Evolutionary conservation across 1,284 basidiomycete species (phyloP).

Genomic region (Mycosarcoma mackinlayi): DNA sequence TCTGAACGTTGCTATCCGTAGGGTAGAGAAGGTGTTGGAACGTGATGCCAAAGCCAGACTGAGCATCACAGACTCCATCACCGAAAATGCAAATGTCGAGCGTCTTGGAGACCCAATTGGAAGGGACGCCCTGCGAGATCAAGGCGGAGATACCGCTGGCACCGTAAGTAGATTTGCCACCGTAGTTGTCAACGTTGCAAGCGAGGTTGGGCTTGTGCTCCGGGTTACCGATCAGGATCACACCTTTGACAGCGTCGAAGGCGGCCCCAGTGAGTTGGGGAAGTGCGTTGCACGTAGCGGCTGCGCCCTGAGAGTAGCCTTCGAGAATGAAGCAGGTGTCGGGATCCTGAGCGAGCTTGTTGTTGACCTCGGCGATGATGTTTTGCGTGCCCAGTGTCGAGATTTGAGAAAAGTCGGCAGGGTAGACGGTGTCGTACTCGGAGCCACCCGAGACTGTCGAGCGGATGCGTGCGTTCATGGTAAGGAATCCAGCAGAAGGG

Average conservation of each 20-base stretch:
- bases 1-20: conserved; percentile 37
- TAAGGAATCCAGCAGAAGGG: conserved; percentile 47
- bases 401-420: conserved; percentile 56
- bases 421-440: conserved; percentile 63
- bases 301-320: conserved; percentile 60
- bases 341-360: conserved; percentile 15
- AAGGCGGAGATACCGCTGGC: conserved; percentile 35
- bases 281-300: conserved; percentile 62
- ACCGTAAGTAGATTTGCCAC: conserved; percentile 53
- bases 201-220: conserved; percentile 56
- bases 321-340: conserved; percentile 40
- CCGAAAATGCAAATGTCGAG: conserved; percentile 62
- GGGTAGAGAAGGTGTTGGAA: conserved; percentile 56
- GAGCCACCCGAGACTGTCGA: conserved; percentile 35
- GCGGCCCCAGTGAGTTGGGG: conserved; percentile 39
- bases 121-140: conserved; percentile 38
- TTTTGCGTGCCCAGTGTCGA: conserved; percentile 54
- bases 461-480: conserved; percentile 47
- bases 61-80: conserved; percentile 62
- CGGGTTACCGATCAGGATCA: conserved; percentile 66
- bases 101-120: conserved; percentile 57
- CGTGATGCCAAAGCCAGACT: conserved; percentile 53
- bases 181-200: conserved; percentile 61
- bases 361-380: conserved; percentile 38
- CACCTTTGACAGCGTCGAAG: conserved; percentile 61